Evolutionary conservation across 495 filamentous ascomycete genomes (phyloP).

Genomic region (Rhypophila decipiens): DNA sequence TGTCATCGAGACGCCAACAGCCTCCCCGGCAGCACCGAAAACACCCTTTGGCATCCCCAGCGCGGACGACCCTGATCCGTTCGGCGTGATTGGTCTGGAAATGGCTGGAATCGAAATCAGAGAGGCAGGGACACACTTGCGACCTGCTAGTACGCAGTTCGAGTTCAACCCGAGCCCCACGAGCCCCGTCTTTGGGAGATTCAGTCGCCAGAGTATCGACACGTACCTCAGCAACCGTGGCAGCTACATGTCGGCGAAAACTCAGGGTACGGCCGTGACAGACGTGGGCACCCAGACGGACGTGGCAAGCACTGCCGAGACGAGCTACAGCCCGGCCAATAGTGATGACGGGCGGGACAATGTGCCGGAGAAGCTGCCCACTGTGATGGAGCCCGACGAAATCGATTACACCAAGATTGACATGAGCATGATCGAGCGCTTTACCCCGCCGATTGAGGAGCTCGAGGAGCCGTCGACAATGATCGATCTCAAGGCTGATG

Average conservation of each 20-base stretch:
- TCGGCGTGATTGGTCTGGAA: constrained; percentile 78
- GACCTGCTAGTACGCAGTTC: constrained; percentile 68
- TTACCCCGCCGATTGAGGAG: constrained; percentile 17
- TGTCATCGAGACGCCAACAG: constrained; percentile 47
- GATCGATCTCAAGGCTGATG: constrained; percentile 3
- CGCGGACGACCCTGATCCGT: constrained; percentile 76
- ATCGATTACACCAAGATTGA: constrained; percentile 51
- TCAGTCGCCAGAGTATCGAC: constrained; percentile 63
- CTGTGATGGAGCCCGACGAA: constrained; percentile 38
- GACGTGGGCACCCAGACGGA: constrained; percentile 50
- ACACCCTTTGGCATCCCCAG: constrained; percentile 69
- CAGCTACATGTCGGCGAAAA: constrained; percentile 53
- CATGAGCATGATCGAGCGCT: constrained; percentile 35
- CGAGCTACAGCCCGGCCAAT: constrained; percentile 42
- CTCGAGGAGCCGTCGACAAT: constrained; percentile 1
- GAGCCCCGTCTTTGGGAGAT: constrained; percentile 68
- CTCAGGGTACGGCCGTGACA: constrained; percentile 54
- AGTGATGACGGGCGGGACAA: constrained; percentile 38
- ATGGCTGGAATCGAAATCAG: constrained; percentile 78
- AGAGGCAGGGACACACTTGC: constrained; percentile 67
- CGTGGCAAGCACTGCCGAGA: constrained; percentile 43
- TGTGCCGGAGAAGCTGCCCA: constrained; percentile 28
- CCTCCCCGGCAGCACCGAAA: constrained; percentile 16
- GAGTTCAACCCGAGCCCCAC: constrained; percentile 70
- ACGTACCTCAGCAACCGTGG: constrained; percentile 57